Percentiles rank a stretch among this genome's conserved stretches.
Evolutionary conservation across 116 monocot species (phyloP).

Genomic region (Trichopus zeylanicus): DNA sequence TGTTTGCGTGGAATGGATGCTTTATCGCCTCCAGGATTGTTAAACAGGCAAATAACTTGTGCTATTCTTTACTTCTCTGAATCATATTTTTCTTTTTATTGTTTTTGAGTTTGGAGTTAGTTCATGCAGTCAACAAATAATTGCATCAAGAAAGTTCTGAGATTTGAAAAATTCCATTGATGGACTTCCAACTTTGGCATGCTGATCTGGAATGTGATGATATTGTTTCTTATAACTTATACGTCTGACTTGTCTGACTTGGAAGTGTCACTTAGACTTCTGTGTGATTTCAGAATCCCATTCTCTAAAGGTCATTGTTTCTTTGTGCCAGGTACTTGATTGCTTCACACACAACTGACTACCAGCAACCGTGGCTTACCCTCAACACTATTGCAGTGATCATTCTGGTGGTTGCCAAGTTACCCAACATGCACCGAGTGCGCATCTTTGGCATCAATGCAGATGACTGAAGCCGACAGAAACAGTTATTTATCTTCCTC

Average conservation of each 20-base stretch:
- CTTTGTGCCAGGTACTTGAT: conserved; percentile 47
- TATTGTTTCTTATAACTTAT: not conserved
- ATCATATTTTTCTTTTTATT: no score
- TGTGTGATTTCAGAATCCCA: not conserved
- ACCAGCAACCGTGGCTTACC: conserved; percentile 53
- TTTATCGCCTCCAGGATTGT: no score
- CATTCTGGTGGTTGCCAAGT: conserved; percentile 49
- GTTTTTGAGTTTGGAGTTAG: no score
- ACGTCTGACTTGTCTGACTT: no score
- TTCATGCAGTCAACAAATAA: no score
- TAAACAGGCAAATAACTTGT: no score
- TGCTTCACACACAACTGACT: conserved; percentile 57
- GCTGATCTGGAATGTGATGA: no score
- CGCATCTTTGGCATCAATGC: conserved; percentile 69
- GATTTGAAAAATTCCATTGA: no score
- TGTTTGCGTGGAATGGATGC: no score
- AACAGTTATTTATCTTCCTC: not conserved
- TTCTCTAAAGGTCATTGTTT: not conserved
- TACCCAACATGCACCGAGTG: conserved; percentile 72
- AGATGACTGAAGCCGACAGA: conserved; percentile 4
- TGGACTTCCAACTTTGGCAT: no score
- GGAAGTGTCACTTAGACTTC: not conserved
- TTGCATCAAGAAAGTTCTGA: no score
- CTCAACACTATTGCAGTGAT: conserved; percentile 46
- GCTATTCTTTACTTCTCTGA: no score